Evolutionary conservation across 1,284 basidiomycete genomes (phyloP), one percentile per base, ranked within the genome.

Genomic region (Taiwanofungus camphoratus): DNA sequence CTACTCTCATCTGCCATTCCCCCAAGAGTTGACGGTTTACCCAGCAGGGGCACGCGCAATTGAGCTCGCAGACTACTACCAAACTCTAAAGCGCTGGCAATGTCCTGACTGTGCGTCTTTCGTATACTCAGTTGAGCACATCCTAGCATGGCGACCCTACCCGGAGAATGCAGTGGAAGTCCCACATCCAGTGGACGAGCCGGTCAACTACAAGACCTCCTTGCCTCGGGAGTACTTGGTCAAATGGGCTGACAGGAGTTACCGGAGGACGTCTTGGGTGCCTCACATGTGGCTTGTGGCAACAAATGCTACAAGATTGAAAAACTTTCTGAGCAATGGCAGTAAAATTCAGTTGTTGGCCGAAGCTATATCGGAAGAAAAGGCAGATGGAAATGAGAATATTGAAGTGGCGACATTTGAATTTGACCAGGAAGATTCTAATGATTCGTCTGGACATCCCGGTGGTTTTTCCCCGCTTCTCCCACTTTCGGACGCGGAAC

Each of bases 101-200:
- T 95, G 92, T 56, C 71, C 73, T 8, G 82, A 92, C 53, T 96
- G 92, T 58, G 64, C 69, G n/a, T 86, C 82, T 6, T 93, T 76
- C 61, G 67, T 69, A 9, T 82, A 82, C 57, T 59, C 66, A 1
- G 67, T 92, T n/a, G 91, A 96, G 61, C 84, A 85, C 61, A 88
- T 97, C 50, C 71, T 96, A 32, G 93, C 92, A 0, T 97, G 93
- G 93, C 75, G 91, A 27, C 84, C 89, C 6, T 82, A 77, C 55
- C 87, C 87, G 21, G 61, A 73, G 1, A 71, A 74, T 48, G 80
- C 78, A 21, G 58, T 71, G 6, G 80, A 87, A 58, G 65, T 75
- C 3, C 50, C 66, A 24, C 63, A 58, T 23, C 54, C 64, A 9
- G 50, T 56, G 15, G 65, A 67, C 42, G 69, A 77, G 50, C 55